Percentiles rank a stretch among this genome's conserved stretches.
Conservation (phyloP, 805 yeast genomes). For the Osmozyma mogii region DNA sequence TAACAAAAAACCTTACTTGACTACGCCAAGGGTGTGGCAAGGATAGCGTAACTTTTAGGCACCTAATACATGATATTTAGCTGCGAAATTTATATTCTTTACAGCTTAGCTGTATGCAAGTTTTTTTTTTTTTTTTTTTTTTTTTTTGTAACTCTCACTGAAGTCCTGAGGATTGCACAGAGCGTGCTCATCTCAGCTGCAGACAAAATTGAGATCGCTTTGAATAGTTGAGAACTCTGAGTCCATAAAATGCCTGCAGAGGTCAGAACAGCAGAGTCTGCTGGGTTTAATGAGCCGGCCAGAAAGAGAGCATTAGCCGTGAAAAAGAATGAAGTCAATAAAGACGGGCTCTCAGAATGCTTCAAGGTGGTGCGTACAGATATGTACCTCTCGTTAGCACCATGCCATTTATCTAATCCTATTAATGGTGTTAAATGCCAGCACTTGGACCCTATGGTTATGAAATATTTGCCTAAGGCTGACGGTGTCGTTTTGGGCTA, state of each 20-base stretch:
- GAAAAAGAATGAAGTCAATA: slow-evolving; percentile 30
- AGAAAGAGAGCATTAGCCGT: slow-evolving; percentile 9
- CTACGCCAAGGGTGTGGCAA: no score
- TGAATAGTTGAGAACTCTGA: neutral
- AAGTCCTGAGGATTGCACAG: no score
- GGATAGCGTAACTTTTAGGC: no score
- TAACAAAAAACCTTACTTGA: slow-evolving; percentile 43
- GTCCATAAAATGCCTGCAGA: slow-evolving; percentile 7
- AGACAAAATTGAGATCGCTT: neutral
- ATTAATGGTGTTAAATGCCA: slow-evolving; percentile 75
- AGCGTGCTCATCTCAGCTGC: no score
- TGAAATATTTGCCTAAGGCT: slow-evolving; percentile 68
- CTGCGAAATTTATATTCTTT: no score
- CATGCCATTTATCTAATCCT: slow-evolving; percentile 62
- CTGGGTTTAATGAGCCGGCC: neutral
- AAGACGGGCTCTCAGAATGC: slow-evolving; percentile 54
- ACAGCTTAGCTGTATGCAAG: no score
- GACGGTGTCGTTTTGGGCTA: slow-evolving; percentile 84
- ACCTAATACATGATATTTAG: no score
- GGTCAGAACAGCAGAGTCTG: slow-evolving; percentile 2
- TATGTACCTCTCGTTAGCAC: slow-evolving; percentile 83
- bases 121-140: no score
- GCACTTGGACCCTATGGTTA: slow-evolving; percentile 82
- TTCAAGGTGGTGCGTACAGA: slow-evolving; percentile 54
- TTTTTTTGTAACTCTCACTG: no score